Base-by-base conservation (phyloP, 257 asterid genomes). In the Ilex aquifolium region DNA sequence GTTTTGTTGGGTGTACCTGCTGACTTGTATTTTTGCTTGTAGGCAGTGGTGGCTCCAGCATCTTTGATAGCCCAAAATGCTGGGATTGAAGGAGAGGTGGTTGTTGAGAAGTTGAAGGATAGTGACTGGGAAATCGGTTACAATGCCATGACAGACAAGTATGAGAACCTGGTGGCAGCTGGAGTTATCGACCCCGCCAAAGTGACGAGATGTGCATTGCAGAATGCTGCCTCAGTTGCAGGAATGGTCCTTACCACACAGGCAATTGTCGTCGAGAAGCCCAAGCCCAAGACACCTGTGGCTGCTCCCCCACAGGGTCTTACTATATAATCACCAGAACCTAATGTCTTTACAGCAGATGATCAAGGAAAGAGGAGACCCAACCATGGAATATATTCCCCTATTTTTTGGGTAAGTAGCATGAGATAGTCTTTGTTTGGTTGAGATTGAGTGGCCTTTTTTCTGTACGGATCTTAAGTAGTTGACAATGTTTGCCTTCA, bases 211-310 rank as follows among this genome's bases (percentile, higher is more conserved):
- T 93, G 99, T 32, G 99, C 81, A 29, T 51, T 79, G 72, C 84
- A 79, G 68, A 93, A 93, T 54, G 81, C 97, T 2, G 96, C 99
- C 59, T 90, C 99, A 2, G 88, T 93, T 17, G 95, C 99, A 2
- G 99, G 97, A 52, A 93, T 93, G 99, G 99, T 90, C 51, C 90
- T 93, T 32, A 93, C 99, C 10, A 93, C 97, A 44, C 99, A 93
- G 55, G 99, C 99, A 74, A 93, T 93, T 4, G 99, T 90, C 6
- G 96, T 90, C 32, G 97, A 93, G 70, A 93, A 90, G 56, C 59
- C 94, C 11, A 90, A 85, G 76, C 92, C 96, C 2, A 88, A 76
- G 68, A 7, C 81, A 0, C 50, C 76, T 0, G 81, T 68, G 2
- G 82, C 84, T 17, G 83, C 80, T 32, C 72, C 82, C 2, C 86